phyloP scores from a whole-genome alignment of 2,329 filamentous ascomycete species.

The Fusarium citri region DNA sequence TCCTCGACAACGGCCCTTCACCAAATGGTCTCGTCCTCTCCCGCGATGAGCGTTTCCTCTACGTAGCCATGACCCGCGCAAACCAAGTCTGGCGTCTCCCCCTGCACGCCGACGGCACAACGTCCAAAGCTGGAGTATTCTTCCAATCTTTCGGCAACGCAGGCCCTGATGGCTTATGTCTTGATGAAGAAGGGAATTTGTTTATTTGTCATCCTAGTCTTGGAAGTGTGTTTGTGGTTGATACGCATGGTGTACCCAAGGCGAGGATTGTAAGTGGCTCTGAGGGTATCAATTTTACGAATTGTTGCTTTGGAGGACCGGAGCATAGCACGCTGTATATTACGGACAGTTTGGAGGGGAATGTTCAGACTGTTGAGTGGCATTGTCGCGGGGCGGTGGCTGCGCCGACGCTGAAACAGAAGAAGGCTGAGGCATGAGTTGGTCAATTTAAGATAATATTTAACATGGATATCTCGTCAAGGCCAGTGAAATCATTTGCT shows the following conservation, averaged over 20 bases:
- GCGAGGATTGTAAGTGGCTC: slow-evolving; percentile 51
- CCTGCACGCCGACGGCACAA: slow-evolving; percentile 53
- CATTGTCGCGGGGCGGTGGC: slow-evolving; percentile 46
- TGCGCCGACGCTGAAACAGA: slow-evolving; percentile 1
- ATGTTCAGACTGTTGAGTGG: slow-evolving; percentile 51
- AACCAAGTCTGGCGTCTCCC: slow-evolving; percentile 57
- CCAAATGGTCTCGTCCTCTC: slow-evolving; percentile 55
- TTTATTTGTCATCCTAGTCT: slow-evolving; percentile 53
- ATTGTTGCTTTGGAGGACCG: slow-evolving; percentile 55
- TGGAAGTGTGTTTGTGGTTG: slow-evolving; percentile 53
- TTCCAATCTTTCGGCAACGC: slow-evolving; percentile 56
- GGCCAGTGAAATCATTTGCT: too few relatives aligned
- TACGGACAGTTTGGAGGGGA: slow-evolving; percentile 55
- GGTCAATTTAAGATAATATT: too few relatives aligned
- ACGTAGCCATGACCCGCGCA: slow-evolving; percentile 55
- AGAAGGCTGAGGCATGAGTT: background rate
- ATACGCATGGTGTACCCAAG: slow-evolving; percentile 52
- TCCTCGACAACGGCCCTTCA: slow-evolving; percentile 54
- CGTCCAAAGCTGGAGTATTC: slow-evolving; percentile 54
- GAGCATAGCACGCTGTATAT: slow-evolving; percentile 55
- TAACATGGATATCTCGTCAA: too few relatives aligned
- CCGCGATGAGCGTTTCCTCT: slow-evolving; percentile 54
- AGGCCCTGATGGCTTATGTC: slow-evolving; percentile 53
- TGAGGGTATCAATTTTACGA: slow-evolving; percentile 53
- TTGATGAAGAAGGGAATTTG: slow-evolving; percentile 55